phyloP scores from a whole-genome alignment of 1,139 yeast genomes.

The Yarrowia galli region DNA sequence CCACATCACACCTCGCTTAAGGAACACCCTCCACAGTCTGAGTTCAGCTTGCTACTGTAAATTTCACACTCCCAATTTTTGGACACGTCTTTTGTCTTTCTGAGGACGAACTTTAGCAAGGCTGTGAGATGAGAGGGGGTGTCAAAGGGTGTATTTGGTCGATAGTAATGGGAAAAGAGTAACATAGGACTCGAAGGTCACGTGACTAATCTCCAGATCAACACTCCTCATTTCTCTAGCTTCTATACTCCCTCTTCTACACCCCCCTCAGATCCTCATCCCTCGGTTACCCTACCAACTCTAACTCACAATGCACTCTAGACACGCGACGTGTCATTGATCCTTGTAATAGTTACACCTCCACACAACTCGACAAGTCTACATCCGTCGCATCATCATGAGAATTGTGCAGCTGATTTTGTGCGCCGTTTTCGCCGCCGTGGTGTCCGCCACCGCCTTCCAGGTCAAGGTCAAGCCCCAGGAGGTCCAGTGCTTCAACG shows the following conservation, averaged over 20 bases:
- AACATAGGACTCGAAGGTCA: background rate
- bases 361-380: conserved; percentile 1
- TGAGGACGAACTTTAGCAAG: conserved; percentile 18
- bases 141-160: no score
- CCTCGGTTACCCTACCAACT: conserved; percentile 35
- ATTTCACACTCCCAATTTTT: conserved; percentile 12
- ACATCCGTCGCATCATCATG: conserved; percentile 10
- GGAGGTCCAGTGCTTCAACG: conserved; percentile 35
- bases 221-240: no score
- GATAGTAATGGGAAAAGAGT: background rate
- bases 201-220: background rate
- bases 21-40: background rate
- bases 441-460: conserved; percentile 38
- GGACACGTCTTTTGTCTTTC: conserved; percentile 19
- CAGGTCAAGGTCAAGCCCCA: conserved; percentile 38
- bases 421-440: conserved; percentile 36
- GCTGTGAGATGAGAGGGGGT: background rate
- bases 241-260: no score
- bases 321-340: conserved; percentile 38
- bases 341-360: conserved; percentile 6
- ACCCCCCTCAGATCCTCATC: background rate
- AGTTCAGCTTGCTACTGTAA: conserved; percentile 1
- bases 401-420: conserved; percentile 32
- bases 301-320: conserved; percentile 17
- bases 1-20: background rate